Conservation (phyloP, 2,329 filamentous ascomycete species). For the Dactylellina leptospora region DNA sequence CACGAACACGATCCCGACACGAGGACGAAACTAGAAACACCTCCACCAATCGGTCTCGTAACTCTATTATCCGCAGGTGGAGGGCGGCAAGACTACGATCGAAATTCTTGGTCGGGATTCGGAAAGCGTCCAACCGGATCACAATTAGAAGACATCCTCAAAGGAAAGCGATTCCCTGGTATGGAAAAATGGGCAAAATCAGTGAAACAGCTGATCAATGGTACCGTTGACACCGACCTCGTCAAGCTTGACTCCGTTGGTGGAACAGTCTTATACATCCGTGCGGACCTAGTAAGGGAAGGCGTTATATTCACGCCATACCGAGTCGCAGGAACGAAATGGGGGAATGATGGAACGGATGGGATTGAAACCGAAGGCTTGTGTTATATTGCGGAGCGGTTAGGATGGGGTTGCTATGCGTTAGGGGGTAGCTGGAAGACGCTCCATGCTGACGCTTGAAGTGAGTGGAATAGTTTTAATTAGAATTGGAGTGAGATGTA, state of each 20-base stretch:
- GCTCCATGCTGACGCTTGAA: slow-evolving; percentile 56
- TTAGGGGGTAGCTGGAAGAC: slow-evolving; percentile 58
- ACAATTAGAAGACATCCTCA: slow-evolving; percentile 54
- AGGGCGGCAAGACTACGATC: slow-evolving; percentile 59
- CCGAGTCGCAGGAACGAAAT: slow-evolving; percentile 60
- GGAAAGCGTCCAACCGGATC: slow-evolving; percentile 50
- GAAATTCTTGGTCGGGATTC: slow-evolving; percentile 59
- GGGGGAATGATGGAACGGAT: slow-evolving; percentile 59
- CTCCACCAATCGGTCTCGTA: slow-evolving; percentile 57
- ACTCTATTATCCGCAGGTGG: slow-evolving; percentile 59
- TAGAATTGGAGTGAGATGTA: too few relatives aligned
- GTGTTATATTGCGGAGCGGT: slow-evolving; percentile 58
- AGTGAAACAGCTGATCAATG: slow-evolving; percentile 49
- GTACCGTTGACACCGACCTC: slow-evolving; percentile 58
- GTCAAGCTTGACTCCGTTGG: slow-evolving; percentile 60
- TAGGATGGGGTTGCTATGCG: slow-evolving; percentile 58
- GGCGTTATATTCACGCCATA: slow-evolving; percentile 59
- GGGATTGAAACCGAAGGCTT: slow-evolving; percentile 61
- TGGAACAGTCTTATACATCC: slow-evolving; percentile 60
- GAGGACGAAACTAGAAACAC: not conserved
- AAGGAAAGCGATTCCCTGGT: slow-evolving; percentile 54
- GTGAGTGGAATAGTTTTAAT: not conserved
- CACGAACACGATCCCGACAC: not conserved
- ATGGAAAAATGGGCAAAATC: slow-evolving; percentile 47
- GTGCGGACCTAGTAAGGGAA: slow-evolving; percentile 58